Percentiles rank a stretch among this genome's conserved stretches.
phyloP scores from a whole-genome alignment of 164 flowering plant genomes.

The Warburgia ugandensis region DNA sequence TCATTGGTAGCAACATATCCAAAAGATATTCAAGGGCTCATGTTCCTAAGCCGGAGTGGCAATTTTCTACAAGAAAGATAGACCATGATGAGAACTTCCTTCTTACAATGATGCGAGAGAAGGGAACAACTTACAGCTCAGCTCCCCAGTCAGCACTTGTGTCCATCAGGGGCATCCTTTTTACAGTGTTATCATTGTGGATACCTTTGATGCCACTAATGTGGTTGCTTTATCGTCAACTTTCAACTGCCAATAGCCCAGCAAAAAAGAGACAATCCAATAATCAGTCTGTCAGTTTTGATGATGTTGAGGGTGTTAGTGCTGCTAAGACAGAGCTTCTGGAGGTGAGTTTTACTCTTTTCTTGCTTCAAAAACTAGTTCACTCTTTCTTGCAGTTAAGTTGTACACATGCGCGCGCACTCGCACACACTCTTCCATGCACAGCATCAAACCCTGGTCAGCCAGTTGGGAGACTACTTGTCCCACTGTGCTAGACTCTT shows the following conservation, averaged over 20 bases:
- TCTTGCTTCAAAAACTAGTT: not conserved
- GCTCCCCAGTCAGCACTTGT: slow-evolving; percentile 71
- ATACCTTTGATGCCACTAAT: slow-evolving; percentile 85
- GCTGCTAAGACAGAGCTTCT: slow-evolving; percentile 85
- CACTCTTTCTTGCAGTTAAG: not conserved
- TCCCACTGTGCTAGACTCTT: no score
- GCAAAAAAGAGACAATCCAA: slow-evolving; percentile 67
- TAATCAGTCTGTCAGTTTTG: slow-evolving; percentile 58
- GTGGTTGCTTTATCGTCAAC: slow-evolving; percentile 93
- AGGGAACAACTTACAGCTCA: slow-evolving; percentile 67
- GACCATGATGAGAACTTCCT: slow-evolving; percentile 89
- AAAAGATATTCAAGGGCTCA: slow-evolving; percentile 15
- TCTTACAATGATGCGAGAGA: slow-evolving; percentile 80
- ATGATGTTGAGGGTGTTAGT: slow-evolving; percentile 97
- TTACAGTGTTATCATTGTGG: slow-evolving; percentile 80
- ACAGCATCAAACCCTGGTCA: no score
- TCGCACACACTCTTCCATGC: no score
- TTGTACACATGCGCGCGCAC: not conserved
- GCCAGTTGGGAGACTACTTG: no score
- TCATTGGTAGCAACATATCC: slow-evolving; percentile 25
- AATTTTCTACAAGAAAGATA: slow-evolving; percentile 77
- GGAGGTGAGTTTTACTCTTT: slow-evolving; percentile 52
- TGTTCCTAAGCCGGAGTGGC: slow-evolving; percentile 55
- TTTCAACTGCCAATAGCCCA: slow-evolving; percentile 72
- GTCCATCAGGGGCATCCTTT: slow-evolving; percentile 55